Conservation (phyloP, 176 grass and related monocot species). For the Juncus effusus region DNA sequence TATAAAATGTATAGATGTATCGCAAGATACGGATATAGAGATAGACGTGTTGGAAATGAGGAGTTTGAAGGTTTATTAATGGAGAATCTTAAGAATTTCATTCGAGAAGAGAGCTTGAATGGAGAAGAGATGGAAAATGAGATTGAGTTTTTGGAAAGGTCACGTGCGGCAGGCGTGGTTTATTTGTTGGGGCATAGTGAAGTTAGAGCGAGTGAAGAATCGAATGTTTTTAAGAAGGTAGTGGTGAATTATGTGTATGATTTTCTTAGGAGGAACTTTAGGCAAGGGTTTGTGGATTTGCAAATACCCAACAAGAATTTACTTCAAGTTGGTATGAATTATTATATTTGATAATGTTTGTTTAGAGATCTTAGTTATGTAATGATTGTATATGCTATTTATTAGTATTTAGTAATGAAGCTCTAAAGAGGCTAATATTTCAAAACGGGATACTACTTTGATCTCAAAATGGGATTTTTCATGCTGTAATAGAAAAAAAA, state of each 20-base stretch:
- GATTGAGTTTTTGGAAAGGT: conserved; percentile 35
- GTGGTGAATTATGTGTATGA: conserved; percentile 42
- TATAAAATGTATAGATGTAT: conserved; percentile 65
- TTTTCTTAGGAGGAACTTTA: conserved; percentile 43
- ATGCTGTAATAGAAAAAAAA: background rate
- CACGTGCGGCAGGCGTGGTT: conserved; percentile 23
- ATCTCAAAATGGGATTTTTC: too few species aligned
- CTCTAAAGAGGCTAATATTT: too few species aligned
- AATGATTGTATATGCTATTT: too few species aligned
- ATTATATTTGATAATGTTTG: conserved; percentile 28
- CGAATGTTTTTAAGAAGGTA: conserved; percentile 34
- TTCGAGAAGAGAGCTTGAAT: conserved; percentile 38
- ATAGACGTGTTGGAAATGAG: conserved; percentile 34
- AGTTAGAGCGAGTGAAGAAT: conserved; percentile 38
- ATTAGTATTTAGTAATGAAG: too few species aligned
- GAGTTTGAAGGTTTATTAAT: conserved; percentile 54
- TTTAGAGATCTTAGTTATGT: too few species aligned
- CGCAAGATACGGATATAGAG: conserved; percentile 56
- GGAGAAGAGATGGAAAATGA: conserved; percentile 27
- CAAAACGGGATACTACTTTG: too few species aligned
- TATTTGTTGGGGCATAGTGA: conserved; percentile 37
- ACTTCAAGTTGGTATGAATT: conserved; percentile 43
- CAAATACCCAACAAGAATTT: conserved; percentile 50
- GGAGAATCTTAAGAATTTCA: conserved; percentile 57
- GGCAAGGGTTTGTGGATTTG: conserved; percentile 43